Evolutionary conservation across 805 yeast species (phyloP).

Genomic region (Candida krabiensis): DNA sequence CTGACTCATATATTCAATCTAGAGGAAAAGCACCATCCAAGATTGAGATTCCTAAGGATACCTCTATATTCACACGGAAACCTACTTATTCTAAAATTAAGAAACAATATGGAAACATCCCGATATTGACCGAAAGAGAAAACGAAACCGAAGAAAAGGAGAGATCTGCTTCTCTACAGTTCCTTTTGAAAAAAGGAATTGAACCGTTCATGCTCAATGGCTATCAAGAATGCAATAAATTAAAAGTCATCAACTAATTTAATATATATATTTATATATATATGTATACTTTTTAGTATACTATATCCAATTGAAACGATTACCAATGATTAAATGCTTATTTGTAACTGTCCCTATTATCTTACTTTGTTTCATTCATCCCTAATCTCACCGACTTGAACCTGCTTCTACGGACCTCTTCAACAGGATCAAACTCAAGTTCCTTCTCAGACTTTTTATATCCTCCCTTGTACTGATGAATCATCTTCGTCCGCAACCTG

Average conservation of each 20-base stretch:
- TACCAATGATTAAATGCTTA: too few relatives aligned
- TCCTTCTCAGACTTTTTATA: conserved; percentile 47
- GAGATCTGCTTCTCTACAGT: conserved; percentile 22
- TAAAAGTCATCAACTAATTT: conserved; percentile 20
- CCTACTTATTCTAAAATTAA: conserved; percentile 14
- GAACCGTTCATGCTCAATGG: conserved; percentile 32
- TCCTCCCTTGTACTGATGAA: conserved; percentile 45
- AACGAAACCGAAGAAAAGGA: conserved; percentile 12
- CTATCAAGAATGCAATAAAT: conserved; percentile 22
- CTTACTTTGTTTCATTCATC: conserved; percentile 7
- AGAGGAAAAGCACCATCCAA: conserved; percentile 1
- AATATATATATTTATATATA: neutral
- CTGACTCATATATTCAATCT: neutral
- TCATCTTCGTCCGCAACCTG: conserved; percentile 51
- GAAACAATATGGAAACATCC: conserved; percentile 16
- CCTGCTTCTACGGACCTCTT: conserved; percentile 61
- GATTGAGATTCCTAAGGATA: conserved; percentile 22
- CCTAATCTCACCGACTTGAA: conserved; percentile 58
- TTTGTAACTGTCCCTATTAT: neutral
- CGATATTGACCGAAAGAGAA: conserved; percentile 5
- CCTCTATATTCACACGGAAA: conserved; percentile 25
- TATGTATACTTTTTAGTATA: neutral
- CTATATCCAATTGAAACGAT: too few relatives aligned
- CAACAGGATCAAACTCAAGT: conserved; percentile 65
- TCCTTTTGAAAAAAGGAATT: conserved; percentile 24